Evolutionary conservation across 2,329 filamentous ascomycete species (phyloP).

Genomic region (Fragosphaeria purpurea): DNA sequence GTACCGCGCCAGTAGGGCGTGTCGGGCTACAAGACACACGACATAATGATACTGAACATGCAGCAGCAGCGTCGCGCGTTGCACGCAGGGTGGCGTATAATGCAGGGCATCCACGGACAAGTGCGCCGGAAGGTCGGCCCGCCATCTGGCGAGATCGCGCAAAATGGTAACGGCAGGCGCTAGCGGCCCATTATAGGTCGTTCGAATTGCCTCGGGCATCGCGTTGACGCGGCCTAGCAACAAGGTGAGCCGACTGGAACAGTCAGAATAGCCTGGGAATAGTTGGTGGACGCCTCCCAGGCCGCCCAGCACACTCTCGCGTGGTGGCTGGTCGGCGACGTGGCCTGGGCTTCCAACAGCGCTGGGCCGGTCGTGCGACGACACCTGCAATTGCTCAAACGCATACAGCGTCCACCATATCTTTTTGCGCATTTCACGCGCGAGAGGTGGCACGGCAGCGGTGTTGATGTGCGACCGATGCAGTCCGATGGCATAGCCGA

Average conservation of each 20-base stretch:
- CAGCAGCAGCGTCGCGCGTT: slow-evolving; percentile 26
- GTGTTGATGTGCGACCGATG: slow-evolving; percentile 28
- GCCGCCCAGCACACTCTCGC: slow-evolving; percentile 20
- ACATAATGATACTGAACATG: slow-evolving; percentile 30
- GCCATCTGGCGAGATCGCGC: slow-evolving; percentile 28
- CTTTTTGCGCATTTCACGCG: slow-evolving; percentile 19
- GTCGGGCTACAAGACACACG: slow-evolving; percentile 25
- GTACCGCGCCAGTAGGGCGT: slow-evolving; percentile 25
- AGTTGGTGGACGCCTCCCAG: slow-evolving; percentile 17
- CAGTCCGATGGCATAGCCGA: slow-evolving; percentile 31
- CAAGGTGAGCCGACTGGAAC: slow-evolving; percentile 24
- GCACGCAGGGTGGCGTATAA: slow-evolving; percentile 22
- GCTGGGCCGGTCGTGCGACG: slow-evolving; percentile 32
- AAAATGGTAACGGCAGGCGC: slow-evolving; percentile 30
- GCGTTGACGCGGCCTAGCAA: slow-evolving; percentile 23
- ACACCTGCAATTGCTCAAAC: slow-evolving; percentile 30
- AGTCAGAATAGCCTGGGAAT: slow-evolving; percentile 24
- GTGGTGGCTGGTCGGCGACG: slow-evolving; percentile 14
- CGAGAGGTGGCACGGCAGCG: slow-evolving; percentile 21
- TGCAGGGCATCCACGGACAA: slow-evolving; percentile 23
- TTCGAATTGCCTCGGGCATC: slow-evolving; percentile 1
- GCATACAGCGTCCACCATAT: slow-evolving; percentile 23
- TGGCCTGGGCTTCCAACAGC: slow-evolving; percentile 23
- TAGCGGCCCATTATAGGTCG: slow-evolving; percentile 16
- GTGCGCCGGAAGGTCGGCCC: slow-evolving; percentile 24